Percentiles rank a stretch among this genome's conserved stretches.
Conservation (phyloP, 169 alveolate species). For the Plasmodium relictum region DNA sequence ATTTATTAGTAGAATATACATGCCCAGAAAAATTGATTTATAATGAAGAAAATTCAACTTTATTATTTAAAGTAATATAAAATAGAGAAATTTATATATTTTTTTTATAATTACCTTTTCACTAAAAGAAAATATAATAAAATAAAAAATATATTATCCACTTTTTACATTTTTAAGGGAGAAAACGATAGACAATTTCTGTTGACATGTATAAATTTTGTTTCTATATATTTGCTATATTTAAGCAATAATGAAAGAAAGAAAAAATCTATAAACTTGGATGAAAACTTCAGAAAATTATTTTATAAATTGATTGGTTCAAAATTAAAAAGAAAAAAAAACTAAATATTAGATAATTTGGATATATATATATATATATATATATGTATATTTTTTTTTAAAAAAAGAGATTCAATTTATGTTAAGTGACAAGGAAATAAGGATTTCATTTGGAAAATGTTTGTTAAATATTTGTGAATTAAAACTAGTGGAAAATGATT, state of each 20-base stretch:
- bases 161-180: constrained; percentile 19
- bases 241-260: constrained; percentile 12
- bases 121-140: neutral
- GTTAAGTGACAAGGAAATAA: constrained; percentile 60
- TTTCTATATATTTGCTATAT: constrained; percentile 56
- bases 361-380: constrained; percentile 1
- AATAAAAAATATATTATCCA: neutral
- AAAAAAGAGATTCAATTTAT: constrained; percentile 43
- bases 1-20: constrained; percentile 33
- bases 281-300: constrained; percentile 10
- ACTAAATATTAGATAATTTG: neutral
- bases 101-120: too few relatives aligned
- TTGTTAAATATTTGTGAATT: constrained; percentile 40
- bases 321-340: neutral
- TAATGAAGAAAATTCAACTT: constrained; percentile 39
- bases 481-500: constrained; percentile 45
- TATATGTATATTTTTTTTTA: neutral
- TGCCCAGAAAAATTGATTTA: constrained; percentile 26
- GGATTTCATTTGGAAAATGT: constrained; percentile 60
- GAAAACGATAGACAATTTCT: constrained; percentile 61
- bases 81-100: neutral
- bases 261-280: constrained; percentile 23
- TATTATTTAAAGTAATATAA: constrained; percentile 29
- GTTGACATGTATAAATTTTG: constrained; percentile 18
- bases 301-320: constrained; percentile 47